A percentile compares a stretch with the other conserved stretches of the same genome.
phyloP scores from a whole-genome alignment of 1,284 basidiomycete genomes.

The Afroboletus lepidellus region DNA sequence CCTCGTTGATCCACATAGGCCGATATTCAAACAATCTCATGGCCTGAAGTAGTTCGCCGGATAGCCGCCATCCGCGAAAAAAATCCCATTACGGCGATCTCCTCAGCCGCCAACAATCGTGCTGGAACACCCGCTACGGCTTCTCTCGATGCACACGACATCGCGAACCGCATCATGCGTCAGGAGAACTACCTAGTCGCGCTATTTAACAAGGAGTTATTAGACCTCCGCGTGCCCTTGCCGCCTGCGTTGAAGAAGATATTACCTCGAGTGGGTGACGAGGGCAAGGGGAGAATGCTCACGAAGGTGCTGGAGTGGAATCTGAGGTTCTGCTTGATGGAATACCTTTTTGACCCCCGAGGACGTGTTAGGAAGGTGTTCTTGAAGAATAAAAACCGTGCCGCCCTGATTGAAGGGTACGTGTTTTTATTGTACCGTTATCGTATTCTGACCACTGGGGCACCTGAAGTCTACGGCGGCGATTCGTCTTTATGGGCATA shows the following conservation, averaged over 20 bases:
- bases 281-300: conserved; percentile 70
- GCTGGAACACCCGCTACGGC: conserved; percentile 60
- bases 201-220: conserved; percentile 93
- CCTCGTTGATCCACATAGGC: conserved; percentile 48
- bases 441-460: not conserved
- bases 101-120: conserved; percentile 53
- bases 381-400: conserved; percentile 78
- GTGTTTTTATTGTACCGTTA: conserved; percentile 26
- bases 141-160: conserved; percentile 90
- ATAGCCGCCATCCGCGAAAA: conserved; percentile 88
- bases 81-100: conserved; percentile 85
- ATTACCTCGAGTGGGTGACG: conserved; percentile 44
- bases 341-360: conserved; percentile 86
- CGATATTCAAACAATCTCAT: conserved; percentile 96
- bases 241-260: conserved; percentile 56
- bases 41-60: conserved; percentile 91
- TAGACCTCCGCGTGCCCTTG: conserved; percentile 84
- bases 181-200: conserved; percentile 99
- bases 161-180: conserved; percentile 94
- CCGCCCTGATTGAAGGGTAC: conserved; percentile 80
- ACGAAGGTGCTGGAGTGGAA: conserved; percentile 97
- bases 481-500: conserved; percentile 95
- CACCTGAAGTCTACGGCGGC: conserved; percentile 63
- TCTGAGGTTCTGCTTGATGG: conserved; percentile 90
- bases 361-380: conserved; percentile 91